Evolutionary conservation across 192 early-diverging fungal genomes (phyloP), one percentile per base, ranked within the genome.

Genomic region (Powellomyces hirtus): DNA sequence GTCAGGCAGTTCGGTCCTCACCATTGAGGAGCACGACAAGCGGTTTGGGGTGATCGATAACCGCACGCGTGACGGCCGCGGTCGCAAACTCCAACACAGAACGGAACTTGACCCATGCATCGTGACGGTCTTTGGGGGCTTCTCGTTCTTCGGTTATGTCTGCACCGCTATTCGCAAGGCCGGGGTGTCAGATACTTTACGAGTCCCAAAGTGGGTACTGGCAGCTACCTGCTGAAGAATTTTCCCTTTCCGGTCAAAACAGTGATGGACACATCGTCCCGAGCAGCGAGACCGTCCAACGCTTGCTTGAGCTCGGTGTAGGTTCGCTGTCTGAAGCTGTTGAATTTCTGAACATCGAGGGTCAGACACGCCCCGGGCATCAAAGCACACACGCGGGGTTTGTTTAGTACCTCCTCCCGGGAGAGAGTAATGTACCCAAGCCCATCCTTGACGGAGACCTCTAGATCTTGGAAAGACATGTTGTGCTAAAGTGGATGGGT

Each of bases 161-260:
- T 0, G 67, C 67, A 34, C 67, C 67, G 22, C 58, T 64, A 31
- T 20, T 24, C n/a, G n/a, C n/a, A n/a, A n/a, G n/a, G n/a, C n/a
- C n/a, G 11, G 11, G 11, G 11, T 14, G 42, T 44, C 42, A n/a
- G n/a, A n/a, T 44, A 44, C n/a, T n/a, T n/a, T n/a, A n/a, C n/a
- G n/a, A n/a, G 13, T 18, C 33, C 7, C 30, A 60, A 29, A 60
- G 14, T 14, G 53, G 10, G 53, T 13, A 13, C 53, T 11, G 27
- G 26, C 10, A 26, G 1, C 2, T 53, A 64, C 62, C 62, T 61
- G 34, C 59, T 63, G 64, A 76, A 76, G 64, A 72, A 76, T 44
- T 66, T 73, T 20, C 75, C 75, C 38, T 66, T 49, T n/a, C 75
- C 75, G 1, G 75, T 72, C n/a, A 76, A 30, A 22, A 76, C 70